phyloP scores from a whole-genome alignment of 2,329 filamentous ascomycete genomes.

The Talaromyces sp. region DNA sequence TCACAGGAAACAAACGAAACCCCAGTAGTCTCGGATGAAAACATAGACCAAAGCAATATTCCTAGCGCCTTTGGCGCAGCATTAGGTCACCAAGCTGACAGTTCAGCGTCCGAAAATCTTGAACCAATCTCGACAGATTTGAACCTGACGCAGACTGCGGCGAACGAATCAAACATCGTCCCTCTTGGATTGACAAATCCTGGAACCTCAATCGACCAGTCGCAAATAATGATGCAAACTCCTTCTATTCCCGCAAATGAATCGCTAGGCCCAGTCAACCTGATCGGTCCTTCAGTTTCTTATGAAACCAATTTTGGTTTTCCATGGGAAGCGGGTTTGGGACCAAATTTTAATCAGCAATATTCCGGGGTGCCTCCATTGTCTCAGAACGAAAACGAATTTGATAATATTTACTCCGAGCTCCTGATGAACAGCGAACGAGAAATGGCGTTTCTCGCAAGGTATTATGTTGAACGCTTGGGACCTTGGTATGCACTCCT shows the following conservation, averaged over 20 bases:
- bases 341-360: neutral
- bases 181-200: neutral
- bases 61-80: neutral
- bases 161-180: neutral
- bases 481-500: conserved; percentile 28
- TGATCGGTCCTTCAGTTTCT: neutral
- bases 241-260: neutral
- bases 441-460: conserved; percentile 34
- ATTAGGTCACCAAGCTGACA: neutral
- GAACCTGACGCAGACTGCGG: neutral
- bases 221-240: neutral
- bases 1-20: neutral
- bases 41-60: neutral
- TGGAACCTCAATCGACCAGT: neutral
- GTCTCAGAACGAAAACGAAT: conserved; percentile 23
- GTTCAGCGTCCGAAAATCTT: neutral
- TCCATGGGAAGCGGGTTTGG: neutral
- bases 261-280: neutral
- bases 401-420: conserved; percentile 33
- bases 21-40: neutral
- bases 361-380: conserved; percentile 7
- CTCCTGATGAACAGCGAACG: conserved; percentile 34
- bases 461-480: conserved; percentile 33
- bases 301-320: neutral
- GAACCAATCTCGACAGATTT: neutral